These are phyloP conservation scores for Calonectria hawksworthii DNA, from an alignment of 2,329 filamentous ascomycete genomes.

Conservation along the genomic window DNA sequence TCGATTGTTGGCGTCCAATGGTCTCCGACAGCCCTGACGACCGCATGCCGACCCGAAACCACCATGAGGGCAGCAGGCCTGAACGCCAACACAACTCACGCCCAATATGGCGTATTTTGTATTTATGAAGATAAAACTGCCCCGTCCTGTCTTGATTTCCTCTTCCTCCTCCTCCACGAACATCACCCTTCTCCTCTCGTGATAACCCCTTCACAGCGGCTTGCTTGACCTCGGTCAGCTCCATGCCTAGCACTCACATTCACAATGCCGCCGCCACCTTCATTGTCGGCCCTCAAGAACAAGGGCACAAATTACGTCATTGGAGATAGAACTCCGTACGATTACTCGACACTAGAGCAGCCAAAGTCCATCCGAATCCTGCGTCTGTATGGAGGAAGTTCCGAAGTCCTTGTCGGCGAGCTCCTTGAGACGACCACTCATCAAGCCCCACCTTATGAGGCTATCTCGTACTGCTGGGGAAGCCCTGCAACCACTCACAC, in stretches of 20 bases:
- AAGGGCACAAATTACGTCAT: conserved; percentile 4
- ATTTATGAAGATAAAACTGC: background rate
- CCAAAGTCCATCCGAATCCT: conserved; percentile 12
- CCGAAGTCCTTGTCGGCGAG: background rate
- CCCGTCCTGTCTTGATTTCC: background rate
- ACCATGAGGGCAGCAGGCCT: background rate
- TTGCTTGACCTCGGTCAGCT: background rate
- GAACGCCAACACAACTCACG: background rate
- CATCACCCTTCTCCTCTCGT: background rate
- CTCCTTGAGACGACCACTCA: conserved; percentile 5
- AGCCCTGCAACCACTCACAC: background rate
- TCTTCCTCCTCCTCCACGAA: background rate
- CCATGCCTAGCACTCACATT: background rate
- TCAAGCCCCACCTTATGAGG: conserved; percentile 9
- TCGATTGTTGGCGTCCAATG: background rate
- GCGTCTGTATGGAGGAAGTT: conserved; percentile 9
- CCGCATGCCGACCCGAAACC: background rate
- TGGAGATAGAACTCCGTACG: background rate
- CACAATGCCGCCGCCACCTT: background rate
- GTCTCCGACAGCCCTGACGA: background rate
- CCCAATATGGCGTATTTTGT: conserved; percentile 3
- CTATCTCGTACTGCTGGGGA: conserved; percentile 19
- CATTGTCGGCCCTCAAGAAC: background rate
- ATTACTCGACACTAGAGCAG: background rate
- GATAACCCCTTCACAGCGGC: background rate